phyloP scores from a whole-genome alignment of 2,329 filamentous ascomycete genomes.

The Apiospora pterosperma region DNA sequence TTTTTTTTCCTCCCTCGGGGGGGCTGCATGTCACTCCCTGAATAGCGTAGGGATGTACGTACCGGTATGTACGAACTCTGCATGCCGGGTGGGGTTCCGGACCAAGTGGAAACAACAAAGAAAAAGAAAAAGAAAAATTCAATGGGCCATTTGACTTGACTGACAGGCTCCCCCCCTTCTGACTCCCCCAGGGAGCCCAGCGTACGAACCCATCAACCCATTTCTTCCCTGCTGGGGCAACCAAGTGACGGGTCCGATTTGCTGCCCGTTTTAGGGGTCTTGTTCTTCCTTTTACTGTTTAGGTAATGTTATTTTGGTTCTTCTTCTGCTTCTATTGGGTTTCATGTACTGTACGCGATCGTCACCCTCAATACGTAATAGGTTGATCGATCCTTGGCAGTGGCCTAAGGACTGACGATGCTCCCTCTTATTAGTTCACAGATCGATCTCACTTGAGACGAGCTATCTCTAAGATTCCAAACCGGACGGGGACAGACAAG shows the following conservation, averaged over 20 bases:
- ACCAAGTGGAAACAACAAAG: not conserved
- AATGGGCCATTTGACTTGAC: not conserved
- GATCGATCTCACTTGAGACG: not conserved
- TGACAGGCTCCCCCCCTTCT: constrained; percentile 1
- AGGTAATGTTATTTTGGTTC: not conserved
- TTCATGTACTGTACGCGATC: not conserved
- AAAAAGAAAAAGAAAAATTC: not conserved
- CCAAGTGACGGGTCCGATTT: not conserved
- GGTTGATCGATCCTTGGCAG: not conserved
- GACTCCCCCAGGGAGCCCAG: not conserved
- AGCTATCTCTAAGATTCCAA: not conserved
- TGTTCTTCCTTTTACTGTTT: not conserved
- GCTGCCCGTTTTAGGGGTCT: constrained; percentile 1
- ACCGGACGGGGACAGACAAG: not conserved
- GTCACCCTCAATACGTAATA: not conserved
- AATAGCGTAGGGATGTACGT: not conserved
- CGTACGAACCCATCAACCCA: not conserved
- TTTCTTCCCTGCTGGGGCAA: not conserved
- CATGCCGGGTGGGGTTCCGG: not conserved
- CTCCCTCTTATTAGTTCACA: not conserved
- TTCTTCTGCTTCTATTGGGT: not conserved
- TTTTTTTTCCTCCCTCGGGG: too few relatives aligned
- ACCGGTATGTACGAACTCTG: not conserved
- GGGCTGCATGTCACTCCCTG: not conserved
- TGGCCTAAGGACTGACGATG: not conserved